Conservation (phyloP, 495 filamentous ascomycete genomes). For the Parathielavia hyrcaniae region DNA sequence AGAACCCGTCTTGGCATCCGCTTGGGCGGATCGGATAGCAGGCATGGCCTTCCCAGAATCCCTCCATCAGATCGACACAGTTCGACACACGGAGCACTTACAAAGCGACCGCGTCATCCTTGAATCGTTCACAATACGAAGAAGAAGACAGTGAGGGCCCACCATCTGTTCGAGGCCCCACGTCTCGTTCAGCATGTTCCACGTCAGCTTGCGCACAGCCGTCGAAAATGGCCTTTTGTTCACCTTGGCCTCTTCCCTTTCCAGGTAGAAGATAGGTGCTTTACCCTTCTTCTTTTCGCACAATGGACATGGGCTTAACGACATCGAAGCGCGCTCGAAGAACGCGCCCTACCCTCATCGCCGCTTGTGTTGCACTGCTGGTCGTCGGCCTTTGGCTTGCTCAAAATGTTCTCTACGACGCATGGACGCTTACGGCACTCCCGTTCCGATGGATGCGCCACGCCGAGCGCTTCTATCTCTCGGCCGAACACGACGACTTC, state of each 20-base stretch:
- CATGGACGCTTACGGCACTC: constrained; percentile 29
- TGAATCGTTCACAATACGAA: too few relatives aligned
- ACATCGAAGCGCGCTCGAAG: background rate
- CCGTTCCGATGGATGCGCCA: constrained; percentile 28
- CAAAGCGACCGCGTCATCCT: background rate
- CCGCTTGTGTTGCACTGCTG: constrained; percentile 7
- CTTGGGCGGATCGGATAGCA: background rate
- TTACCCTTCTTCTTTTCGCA: background rate
- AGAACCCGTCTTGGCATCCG: constrained; percentile 4
- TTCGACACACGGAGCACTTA: background rate
- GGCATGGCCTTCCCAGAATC: background rate
- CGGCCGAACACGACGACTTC: constrained; percentile 30
- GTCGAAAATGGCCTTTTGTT: background rate
- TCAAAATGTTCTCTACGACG: constrained; percentile 23
- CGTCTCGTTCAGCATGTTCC: background rate
- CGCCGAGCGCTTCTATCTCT: constrained; percentile 28
- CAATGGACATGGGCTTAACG: constrained; percentile 2
- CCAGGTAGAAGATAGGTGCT: too few relatives aligned
- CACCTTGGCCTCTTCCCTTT: background rate
- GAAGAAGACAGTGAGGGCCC: too few relatives aligned
- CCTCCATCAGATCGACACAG: constrained; percentile 3
- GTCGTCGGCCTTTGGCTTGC: constrained; percentile 16
- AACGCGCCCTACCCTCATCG: constrained; percentile 14
- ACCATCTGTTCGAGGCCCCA: background rate
- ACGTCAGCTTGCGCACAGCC: background rate